Percentiles rank a stretch among this genome's conserved stretches.
phyloP scores from a whole-genome alignment of 192 early-diverging fungal species.

The Rhizophagus clarus region DNA sequence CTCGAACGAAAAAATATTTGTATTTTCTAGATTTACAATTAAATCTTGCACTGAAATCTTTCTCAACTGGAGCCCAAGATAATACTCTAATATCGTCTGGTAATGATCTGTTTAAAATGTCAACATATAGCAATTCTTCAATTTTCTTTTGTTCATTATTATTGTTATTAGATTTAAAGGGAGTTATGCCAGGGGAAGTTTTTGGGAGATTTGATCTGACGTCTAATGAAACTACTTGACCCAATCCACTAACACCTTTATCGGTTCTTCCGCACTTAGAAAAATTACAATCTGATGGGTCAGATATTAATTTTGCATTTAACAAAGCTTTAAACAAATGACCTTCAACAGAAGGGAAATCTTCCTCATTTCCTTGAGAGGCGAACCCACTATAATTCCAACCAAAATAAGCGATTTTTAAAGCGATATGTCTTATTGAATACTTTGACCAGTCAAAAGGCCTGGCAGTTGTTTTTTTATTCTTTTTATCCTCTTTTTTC shows the following conservation, averaged over 20 bases:
- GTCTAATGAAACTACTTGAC: constrained; percentile 83
- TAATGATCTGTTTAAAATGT: constrained; percentile 82
- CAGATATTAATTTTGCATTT: constrained; percentile 74
- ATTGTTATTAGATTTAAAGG: constrained; percentile 23
- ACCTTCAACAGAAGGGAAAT: constrained; percentile 78
- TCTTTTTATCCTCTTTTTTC: constrained; percentile 1
- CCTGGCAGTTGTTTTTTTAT: constrained; percentile 23
- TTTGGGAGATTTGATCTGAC: constrained; percentile 67
- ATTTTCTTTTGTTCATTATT: constrained; percentile 37
- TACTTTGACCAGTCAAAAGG: constrained; percentile 81
- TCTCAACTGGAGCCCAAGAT: constrained; percentile 82
- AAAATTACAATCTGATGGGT: constrained; percentile 69
- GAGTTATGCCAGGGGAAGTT: constrained; percentile 25
- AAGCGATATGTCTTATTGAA: constrained; percentile 75
- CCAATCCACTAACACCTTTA: constrained; percentile 88
- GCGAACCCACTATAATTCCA: constrained; percentile 89
- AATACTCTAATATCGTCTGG: constrained; percentile 89
- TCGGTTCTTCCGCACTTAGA: constrained; percentile 86
- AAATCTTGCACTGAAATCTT: constrained; percentile 86
- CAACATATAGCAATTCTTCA: constrained; percentile 78
- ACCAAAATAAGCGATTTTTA: constrained; percentile 91
- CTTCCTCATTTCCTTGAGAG: constrained; percentile 59
- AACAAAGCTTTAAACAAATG: constrained; percentile 82
- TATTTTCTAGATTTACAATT: constrained; percentile 82
- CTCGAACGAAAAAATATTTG: constrained; percentile 85